Conservation (phyloP, 2,329 filamentous ascomycete genomes). For the Penicillium sp. region DNA sequence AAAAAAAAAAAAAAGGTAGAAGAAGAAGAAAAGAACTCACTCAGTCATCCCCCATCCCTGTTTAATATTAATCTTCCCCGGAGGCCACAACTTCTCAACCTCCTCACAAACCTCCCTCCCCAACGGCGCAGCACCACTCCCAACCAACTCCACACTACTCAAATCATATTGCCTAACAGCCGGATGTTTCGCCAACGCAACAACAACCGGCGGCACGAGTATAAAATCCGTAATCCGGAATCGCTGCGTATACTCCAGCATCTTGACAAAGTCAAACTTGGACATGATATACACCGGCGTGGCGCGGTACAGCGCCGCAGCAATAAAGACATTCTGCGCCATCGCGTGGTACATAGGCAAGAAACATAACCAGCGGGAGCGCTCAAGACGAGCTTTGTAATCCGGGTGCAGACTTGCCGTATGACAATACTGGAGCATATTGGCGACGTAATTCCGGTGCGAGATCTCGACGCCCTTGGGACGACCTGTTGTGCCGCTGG, state of each 20-base stretch:
- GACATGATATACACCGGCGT: slow-evolving; percentile 75
- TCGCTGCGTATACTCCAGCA: slow-evolving; percentile 65
- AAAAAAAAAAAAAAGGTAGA: background rate
- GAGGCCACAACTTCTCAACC: slow-evolving; percentile 56
- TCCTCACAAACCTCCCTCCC: slow-evolving; percentile 53
- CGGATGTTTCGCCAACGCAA: slow-evolving; percentile 70
- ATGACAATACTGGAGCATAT: slow-evolving; percentile 60
- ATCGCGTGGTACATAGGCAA: slow-evolving; percentile 75
- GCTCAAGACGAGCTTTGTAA: slow-evolving; percentile 44
- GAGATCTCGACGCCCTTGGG: slow-evolving; percentile 81
- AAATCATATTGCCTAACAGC: slow-evolving; percentile 65
- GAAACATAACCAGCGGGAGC: slow-evolving; percentile 58
- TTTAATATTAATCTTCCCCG: slow-evolving; percentile 51
- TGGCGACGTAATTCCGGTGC: slow-evolving; percentile 74
- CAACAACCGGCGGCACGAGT: slow-evolving; percentile 72
- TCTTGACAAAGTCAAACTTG: slow-evolving; percentile 69
- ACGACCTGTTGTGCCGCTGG: slow-evolving; percentile 69
- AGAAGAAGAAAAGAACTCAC: slow-evolving; percentile 41
- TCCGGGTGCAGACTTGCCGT: slow-evolving; percentile 49
- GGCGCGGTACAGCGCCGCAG: slow-evolving; percentile 50
- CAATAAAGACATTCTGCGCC: slow-evolving; percentile 68
- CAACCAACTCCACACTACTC: slow-evolving; percentile 59
- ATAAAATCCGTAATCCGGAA: slow-evolving; percentile 66
- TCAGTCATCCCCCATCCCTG: slow-evolving; percentile 93
- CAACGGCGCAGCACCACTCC: slow-evolving; percentile 68